Percentiles rank a stretch among this genome's conserved stretches.
phyloP scores from a whole-genome alignment of 129 eudicot species.

The Heracleum sosnowskyi region DNA sequence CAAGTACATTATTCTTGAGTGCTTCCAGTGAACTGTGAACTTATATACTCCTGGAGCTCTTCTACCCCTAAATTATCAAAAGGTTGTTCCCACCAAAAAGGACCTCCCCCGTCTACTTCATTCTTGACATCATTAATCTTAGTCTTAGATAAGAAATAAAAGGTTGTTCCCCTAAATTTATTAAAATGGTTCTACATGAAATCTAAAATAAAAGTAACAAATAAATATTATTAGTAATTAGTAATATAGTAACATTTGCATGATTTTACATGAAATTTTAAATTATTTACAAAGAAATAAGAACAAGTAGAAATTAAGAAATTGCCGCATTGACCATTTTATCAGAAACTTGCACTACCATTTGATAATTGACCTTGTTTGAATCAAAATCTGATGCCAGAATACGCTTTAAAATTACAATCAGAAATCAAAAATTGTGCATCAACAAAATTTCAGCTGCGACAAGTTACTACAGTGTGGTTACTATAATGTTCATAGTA shows the following conservation, averaged over 20 bases:
- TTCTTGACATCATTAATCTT: neutral
- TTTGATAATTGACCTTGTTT: neutral
- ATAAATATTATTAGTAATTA: too few species aligned
- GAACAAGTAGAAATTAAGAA: too few species aligned
- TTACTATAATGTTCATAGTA: too few species aligned
- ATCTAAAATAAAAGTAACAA: too few species aligned
- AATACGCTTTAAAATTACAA: neutral
- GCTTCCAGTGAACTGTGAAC: neutral
- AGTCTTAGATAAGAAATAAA: too few species aligned
- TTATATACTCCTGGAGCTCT: neutral
- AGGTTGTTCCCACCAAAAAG: constrained; percentile 3
- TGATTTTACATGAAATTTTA: too few species aligned
- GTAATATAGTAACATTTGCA: too few species aligned
- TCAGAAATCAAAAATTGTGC: neutral
- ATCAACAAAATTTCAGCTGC: neutral
- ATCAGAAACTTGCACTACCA: neutral
- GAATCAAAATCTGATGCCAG: neutral
- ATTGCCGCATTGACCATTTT: neutral
- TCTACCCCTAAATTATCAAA: neutral
- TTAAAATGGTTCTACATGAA: too few species aligned
- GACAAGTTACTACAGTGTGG: neutral
- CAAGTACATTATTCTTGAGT: neutral
- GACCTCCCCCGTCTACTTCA: too few species aligned
- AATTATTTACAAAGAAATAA: too few species aligned
- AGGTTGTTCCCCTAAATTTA: too few species aligned